Evolutionary conservation across 2,329 filamentous ascomycete species (phyloP), one percentile per base, ranked within the genome.

Genomic region (Hypoxylon sp.): DNA sequence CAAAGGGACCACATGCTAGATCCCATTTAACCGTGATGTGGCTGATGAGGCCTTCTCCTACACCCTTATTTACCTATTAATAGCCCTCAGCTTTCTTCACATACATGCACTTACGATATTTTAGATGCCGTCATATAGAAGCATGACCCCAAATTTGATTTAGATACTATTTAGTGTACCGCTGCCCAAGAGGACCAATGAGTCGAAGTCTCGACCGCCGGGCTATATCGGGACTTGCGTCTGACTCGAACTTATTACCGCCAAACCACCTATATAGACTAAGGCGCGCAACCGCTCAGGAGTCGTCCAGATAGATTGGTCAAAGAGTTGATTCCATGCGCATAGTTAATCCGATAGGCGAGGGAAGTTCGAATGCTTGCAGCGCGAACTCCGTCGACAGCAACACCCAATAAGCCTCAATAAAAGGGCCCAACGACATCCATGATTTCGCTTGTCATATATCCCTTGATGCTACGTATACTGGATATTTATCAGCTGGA

Each of bases 21-120:
- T 70, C 37, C 67, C 48, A 67, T 70, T 70, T 65, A 70, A 52
- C 67, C 67, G 67, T 37, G 17, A 51, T 65, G 67, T 66, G 67
- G 67, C 67, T 70, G 39, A 54, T 42, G 42, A 35, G n/a, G 35
- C 37, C 58, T 44, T 44, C 56, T 19, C 5, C 14, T 17, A 35
- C 46, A 53, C 44, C 48, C 11, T 60, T 19, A 35, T 24, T 9
- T 51, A 13, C 3, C 31, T 56, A 58, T 60, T 53, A 47, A 62
- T 53, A 59, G 56, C 14, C 19, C 3, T 59, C 46, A 50, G 37
- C 26, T 44, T 44, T 4, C 19, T 50, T 19, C 17, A 17, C 31
- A 26, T 17, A 17, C 31, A 26, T 17, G 24, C 54, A 46, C 26
- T 8, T 17, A 8, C 55, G 35, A 6, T 37, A 37, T 48, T 37